Evolutionary conservation across 768 basidiomycete genomes (phyloP).

Genomic region (Kwoniella heveanensis): DNA sequence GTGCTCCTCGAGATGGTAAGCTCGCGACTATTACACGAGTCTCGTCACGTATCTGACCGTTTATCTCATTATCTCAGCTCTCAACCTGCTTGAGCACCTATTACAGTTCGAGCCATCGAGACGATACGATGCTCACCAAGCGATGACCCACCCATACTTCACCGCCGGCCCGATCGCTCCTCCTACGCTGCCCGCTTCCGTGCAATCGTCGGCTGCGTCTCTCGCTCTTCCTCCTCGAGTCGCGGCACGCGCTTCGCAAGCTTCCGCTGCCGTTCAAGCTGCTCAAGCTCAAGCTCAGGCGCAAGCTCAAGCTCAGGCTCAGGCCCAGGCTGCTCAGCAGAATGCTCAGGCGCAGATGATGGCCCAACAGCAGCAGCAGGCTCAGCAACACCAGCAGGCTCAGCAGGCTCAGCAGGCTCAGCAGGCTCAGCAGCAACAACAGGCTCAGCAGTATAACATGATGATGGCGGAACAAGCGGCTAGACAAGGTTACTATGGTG

Average conservation of each 20-base stretch:
- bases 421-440: slow-evolving; percentile 37
- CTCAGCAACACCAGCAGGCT: slow-evolving; percentile 38
- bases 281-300: slow-evolving; percentile 37
- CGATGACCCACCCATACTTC: slow-evolving; percentile 90
- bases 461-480: slow-evolving; percentile 44
- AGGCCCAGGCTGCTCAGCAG: slow-evolving; percentile 24
- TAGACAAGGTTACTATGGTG: slow-evolving; percentile 45
- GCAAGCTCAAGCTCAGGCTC: slow-evolving; percentile 31
- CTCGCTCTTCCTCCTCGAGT: slow-evolving; percentile 45
- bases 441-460: slow-evolving; percentile 43
- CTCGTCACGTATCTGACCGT: too few relatives aligned
- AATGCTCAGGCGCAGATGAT: slow-evolving; percentile 26
- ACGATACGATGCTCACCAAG: slow-evolving; percentile 86
- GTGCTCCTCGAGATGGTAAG: slow-evolving; percentile 52
- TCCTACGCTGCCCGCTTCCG: slow-evolving; percentile 43
- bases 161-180: slow-evolving; percentile 48
- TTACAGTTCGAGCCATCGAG: slow-evolving; percentile 94
- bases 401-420: slow-evolving; percentile 42
- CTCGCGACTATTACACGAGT: too few relatives aligned
- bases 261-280: slow-evolving; percentile 47
- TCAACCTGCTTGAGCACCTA: slow-evolving; percentile 90
- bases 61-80: slow-evolving; percentile 59
- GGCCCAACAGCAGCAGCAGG: slow-evolving; percentile 39
- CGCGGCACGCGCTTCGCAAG: slow-evolving; percentile 42
- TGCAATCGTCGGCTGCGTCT: slow-evolving; percentile 43